Evolutionary conservation across 2,329 filamentous ascomycete species (phyloP), one percentile per base, ranked within the genome.

Genomic region (Diplodia scrobiculata): DNA sequence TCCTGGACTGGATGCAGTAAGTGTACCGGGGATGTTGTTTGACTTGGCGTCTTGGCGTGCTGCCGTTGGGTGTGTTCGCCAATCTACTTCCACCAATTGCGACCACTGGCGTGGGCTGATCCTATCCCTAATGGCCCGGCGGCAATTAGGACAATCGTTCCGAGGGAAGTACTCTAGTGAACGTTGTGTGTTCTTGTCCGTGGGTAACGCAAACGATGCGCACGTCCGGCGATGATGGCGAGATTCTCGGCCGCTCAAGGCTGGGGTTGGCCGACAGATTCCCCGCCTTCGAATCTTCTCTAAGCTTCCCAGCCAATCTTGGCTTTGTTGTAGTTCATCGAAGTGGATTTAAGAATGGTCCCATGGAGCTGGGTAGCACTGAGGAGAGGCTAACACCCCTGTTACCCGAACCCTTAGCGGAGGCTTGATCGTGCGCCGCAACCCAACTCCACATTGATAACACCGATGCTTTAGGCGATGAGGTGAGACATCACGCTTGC

Each of bases 21-120:
- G 10, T 36, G 41, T 25, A 50, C 29, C 58, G 41, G 58, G 45
- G 58, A 25, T 62, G 41, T 50, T 62, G 58, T 62, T 50, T 62
- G 58, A 62, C 58, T 62, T 62, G 58, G 58, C 58, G 29, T 62
- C 58, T 62, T 62, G 58, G 58, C 58, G 38, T 9, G 14, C 27
- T 62, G 45, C 29, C 5, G 17, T 50, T 62, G 45, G 29, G 58
- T 14, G 19, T 36, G 45, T 45, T 50, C 21, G 5, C 41, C 41
- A 29, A 36, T 47, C 45, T 21, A 36, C 41, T 62, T 62, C 58
- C 58, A 62, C 58, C 58, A 62, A 50, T 62, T 62, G 58, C 45
- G 36, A 47, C n/a, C 5, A 29, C n/a, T 21, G 5, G 6, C 1
- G 27, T 9, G 9, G 19, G 58, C n/a, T 50, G 58, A 62, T 62